These are phyloP conservation scores for Nematodospora anomalae DNA, from an alignment of 1,139 yeast species.

Conservation along the genomic window DNA sequence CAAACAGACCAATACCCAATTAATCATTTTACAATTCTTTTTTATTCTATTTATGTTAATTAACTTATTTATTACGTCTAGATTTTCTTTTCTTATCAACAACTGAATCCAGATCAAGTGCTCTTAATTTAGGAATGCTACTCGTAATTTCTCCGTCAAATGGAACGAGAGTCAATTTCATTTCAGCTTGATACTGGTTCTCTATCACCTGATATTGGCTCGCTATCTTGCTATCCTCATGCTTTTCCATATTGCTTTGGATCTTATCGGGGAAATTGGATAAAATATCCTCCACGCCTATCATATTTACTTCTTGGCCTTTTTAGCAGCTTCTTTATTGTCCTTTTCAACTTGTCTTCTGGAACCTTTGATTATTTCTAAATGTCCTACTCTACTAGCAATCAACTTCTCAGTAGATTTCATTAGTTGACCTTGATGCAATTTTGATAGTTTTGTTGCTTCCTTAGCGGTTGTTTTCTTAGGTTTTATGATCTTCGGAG, in stretches of 20 bases:
- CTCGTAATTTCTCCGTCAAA: slow-evolving; percentile 6
- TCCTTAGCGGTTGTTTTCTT: slow-evolving; percentile 55
- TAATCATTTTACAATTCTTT: slow-evolving; percentile 22
- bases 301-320: slow-evolving; percentile 16
- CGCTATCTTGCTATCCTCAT: neutral
- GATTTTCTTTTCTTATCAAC: slow-evolving; percentile 4
- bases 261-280: slow-evolving; percentile 16
- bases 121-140: slow-evolving; percentile 28
- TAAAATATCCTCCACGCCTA: slow-evolving; percentile 16
- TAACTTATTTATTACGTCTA: neutral
- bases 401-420: slow-evolving; percentile 79
- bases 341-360: slow-evolving; percentile 74
- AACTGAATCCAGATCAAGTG: slow-evolving; percentile 33
- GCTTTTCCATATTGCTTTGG: slow-evolving; percentile 1
- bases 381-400: slow-evolving; percentile 91
- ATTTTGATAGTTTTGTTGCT: slow-evolving; percentile 53
- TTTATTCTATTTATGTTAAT: slow-evolving; percentile 16
- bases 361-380: slow-evolving; percentile 89
- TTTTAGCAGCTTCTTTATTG: slow-evolving; percentile 32
- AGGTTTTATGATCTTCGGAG: slow-evolving; percentile 73
- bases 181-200: slow-evolving; percentile 1
- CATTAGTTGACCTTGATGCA: slow-evolving; percentile 67
- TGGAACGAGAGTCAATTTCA: slow-evolving; percentile 4
- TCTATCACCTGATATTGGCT: neutral
- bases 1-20: slow-evolving; percentile 48